phyloP scores from a whole-genome alignment of 768 basidiomycete species.

The Pulveroboletus sp. region DNA sequence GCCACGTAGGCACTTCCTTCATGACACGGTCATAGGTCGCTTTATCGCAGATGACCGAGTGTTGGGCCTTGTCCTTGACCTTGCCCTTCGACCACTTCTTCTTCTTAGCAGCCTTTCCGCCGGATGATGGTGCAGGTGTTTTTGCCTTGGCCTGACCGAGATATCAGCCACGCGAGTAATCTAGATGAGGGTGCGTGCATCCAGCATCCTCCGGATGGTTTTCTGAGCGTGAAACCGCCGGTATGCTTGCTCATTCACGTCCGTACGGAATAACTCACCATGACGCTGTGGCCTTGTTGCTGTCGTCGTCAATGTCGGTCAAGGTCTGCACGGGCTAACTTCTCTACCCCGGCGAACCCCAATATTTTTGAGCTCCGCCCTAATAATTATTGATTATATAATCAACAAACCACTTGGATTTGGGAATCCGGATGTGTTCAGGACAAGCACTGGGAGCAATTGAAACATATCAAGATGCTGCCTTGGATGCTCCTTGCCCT shows the following conservation, averaged over 20 bases:
- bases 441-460: not conserved
- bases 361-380: conserved; percentile 20
- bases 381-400: conserved; percentile 19
- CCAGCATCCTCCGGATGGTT: conserved; percentile 17
- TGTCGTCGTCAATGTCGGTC: conserved; percentile 25
- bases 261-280: conserved; percentile 25
- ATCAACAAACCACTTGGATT: not conserved
- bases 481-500: conserved; percentile 44
- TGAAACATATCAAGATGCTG: conserved; percentile 36
- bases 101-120: conserved; percentile 93
- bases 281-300: conserved; percentile 24
- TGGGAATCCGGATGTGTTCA: too few species aligned
- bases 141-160: conserved; percentile 70
- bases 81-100: conserved; percentile 99
- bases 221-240: not conserved
- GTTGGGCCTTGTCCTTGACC: conserved; percentile 99
- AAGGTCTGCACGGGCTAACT: not conserved
- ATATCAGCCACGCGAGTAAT: conserved; percentile 18
- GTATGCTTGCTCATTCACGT: not conserved
- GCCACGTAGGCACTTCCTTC: conserved; percentile 99
- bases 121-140: conserved; percentile 57
- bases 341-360: conserved; percentile 18
- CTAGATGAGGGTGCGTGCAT: conserved; percentile 17
- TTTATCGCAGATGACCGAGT: conserved; percentile 95
- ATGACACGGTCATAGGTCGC: conserved; percentile 87